These are phyloP conservation scores for Cryomyces minteri DNA, from an alignment of 495 filamentous ascomycete species.

Conservation along the genomic window DNA sequence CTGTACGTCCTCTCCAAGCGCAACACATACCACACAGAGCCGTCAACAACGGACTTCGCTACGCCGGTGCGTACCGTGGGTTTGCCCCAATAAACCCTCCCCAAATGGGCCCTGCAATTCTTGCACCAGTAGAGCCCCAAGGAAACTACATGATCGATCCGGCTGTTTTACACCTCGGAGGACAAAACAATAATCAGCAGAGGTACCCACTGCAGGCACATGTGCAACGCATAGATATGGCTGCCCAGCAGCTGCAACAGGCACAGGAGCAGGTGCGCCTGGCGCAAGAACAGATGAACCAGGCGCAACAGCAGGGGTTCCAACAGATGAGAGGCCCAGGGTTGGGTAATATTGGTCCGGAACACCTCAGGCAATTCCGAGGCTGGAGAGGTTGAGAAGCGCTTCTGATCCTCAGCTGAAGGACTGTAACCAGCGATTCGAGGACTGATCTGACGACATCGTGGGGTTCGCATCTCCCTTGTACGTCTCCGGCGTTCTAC, in stretches of 20 bases:
- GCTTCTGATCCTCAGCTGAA: neutral
- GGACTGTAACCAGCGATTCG: no score
- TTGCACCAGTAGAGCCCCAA: neutral
- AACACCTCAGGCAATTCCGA: neutral
- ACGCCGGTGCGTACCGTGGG: no score
- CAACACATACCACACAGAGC: no score
- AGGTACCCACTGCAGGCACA: neutral
- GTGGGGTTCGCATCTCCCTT: neutral
- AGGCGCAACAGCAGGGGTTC: neutral
- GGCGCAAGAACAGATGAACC: neutral
- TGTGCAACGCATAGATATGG: neutral
- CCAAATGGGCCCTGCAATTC: neutral
- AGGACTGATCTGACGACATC: neutral
- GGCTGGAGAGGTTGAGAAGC: neutral
- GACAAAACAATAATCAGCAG: no score
- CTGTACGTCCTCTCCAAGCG: no score
- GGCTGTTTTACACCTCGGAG: neutral
- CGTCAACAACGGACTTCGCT: no score
- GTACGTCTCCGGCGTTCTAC: no score
- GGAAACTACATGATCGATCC: neutral
- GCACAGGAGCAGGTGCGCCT: neutral
- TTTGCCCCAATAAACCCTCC: no score
- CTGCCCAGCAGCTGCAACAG: neutral
- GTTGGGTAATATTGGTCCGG: neutral
- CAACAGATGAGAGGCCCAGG: no score